phyloP scores from a whole-genome alignment of 768 basidiomycete species.

The Vararia minispora region DNA sequence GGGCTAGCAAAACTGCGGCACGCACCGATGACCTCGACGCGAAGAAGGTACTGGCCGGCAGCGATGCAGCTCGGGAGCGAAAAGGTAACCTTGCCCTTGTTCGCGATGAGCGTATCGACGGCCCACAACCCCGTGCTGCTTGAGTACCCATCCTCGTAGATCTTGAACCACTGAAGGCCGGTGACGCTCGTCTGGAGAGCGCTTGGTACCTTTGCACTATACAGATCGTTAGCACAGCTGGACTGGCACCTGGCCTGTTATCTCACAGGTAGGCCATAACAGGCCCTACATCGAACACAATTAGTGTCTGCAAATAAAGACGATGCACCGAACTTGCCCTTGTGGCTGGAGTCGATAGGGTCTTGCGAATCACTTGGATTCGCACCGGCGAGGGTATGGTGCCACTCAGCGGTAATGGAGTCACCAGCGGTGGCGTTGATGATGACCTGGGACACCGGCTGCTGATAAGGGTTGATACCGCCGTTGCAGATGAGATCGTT shows the following conservation, averaged over 20 bases:
- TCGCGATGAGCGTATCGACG: conserved; percentile 33
- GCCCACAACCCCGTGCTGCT: conserved; percentile 29
- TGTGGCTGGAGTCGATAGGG: conserved; percentile 39
- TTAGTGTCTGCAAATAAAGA: too few relatives aligned
- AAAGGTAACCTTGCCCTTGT: conserved; percentile 36
- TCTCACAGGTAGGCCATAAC: conserved; percentile 41
- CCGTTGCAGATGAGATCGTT: conserved; percentile 50
- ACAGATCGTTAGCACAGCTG: too few relatives aligned
- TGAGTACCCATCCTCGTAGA: conserved; percentile 32
- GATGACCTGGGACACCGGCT: conserved; percentile 31
- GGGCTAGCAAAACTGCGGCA: too few relatives aligned
- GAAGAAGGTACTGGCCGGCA: conserved; percentile 18
- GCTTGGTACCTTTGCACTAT: conserved; percentile 33
- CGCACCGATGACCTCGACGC: conserved; percentile 39
- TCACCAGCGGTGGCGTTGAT: conserved; percentile 43
- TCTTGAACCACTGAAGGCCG: conserved; percentile 44
- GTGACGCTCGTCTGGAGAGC: conserved; percentile 36
- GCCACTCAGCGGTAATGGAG: conserved; percentile 43
- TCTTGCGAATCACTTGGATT: conserved; percentile 35
- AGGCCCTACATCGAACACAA: too few relatives aligned
- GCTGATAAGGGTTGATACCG: conserved; percentile 42
- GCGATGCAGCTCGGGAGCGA: conserved; percentile 19
- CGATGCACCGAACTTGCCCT: too few relatives aligned
- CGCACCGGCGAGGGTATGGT: conserved; percentile 35
- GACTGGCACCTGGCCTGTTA: too few relatives aligned